Evolutionary conservation across 2,329 filamentous ascomycete species (phyloP).

Genomic region (Epichloe amarillans): DNA sequence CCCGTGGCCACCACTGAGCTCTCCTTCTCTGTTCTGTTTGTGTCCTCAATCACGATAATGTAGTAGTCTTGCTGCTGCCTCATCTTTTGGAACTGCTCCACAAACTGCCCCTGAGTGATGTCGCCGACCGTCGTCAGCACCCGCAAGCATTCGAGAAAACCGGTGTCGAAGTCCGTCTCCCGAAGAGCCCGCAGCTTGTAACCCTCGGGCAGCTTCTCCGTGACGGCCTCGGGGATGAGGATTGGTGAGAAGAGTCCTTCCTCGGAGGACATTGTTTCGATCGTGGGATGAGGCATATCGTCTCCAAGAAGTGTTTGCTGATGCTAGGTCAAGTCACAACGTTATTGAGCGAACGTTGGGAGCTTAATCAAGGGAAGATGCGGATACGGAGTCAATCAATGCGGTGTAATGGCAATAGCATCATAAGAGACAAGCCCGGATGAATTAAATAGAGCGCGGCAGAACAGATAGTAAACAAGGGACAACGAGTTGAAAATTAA

Average conservation of each 20-base stretch:
- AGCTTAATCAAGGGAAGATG: no score
- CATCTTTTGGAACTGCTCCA: constrained; percentile 74
- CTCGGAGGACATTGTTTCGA: constrained; percentile 7
- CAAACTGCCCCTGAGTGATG: constrained; percentile 60
- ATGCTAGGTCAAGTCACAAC: no score
- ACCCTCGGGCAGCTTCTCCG: constrained; percentile 58
- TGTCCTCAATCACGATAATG: constrained; percentile 73
- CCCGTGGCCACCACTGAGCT: constrained; percentile 76
- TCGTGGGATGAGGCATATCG: constrained; percentile 3
- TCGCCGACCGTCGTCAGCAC: constrained; percentile 91
- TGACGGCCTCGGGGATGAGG: constrained; percentile 66
- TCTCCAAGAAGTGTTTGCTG: no score
- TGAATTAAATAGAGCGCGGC: no score
- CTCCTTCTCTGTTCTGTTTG: constrained; percentile 33
- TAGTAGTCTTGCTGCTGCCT: constrained; percentile 65
- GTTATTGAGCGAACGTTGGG: no score
- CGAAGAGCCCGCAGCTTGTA: constrained; percentile 75
- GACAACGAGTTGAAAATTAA: no score
- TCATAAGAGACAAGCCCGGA: no score
- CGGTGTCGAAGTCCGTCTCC: constrained; percentile 61
- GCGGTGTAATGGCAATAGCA: no score
- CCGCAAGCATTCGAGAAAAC: constrained; percentile 82
- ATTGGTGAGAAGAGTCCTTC: constrained; percentile 61
- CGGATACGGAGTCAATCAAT: no score
- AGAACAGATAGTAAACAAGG: no score